Evolutionary conservation across 108 stramenopile genomes (phyloP), one percentile per base, ranked within the genome.

Genomic region (Cyclotella kingstonii): DNA sequence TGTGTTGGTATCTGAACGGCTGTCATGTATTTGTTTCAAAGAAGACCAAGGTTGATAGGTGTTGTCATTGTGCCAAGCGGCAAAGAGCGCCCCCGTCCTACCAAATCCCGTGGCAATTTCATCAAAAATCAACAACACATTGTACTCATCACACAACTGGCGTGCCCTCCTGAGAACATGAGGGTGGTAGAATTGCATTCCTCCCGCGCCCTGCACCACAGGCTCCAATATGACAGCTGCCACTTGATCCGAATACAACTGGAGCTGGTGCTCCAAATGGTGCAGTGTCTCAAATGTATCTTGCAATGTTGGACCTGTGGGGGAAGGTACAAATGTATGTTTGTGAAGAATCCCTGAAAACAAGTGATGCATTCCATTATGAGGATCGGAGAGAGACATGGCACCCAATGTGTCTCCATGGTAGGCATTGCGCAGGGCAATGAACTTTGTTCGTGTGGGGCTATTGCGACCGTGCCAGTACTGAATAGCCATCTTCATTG

Each of bases 31-130:
- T n/a, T n/a, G n/a, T 21, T 75, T 31, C 28, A 70, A 29, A 2
- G 73, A 75, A 4, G 73, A 77, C 73, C 73, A 74, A 70, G 62
- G 77, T 12, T 15, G 41, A 43, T 73, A 78, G 31, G 43, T 49
- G 17, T 15, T 25, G 15, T 52, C 71, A 28, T 66, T 63, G 34
- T 88, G 91, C 65, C 89, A 83, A 33, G 70, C 76, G 2, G 88
- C 87, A 79, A 93, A 93, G 56, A 93, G 55, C 47, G 77, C 78
- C 15, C 94, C 94, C 7, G 91, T 81, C 26, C 95, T 73, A 8
- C 95, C 95, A 75, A 95, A 93, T 4, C 92, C 95, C 1, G 95
- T 93, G 0, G 90, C 90, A 41, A 93, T 91, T 60, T 95, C 95
- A 54, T 95, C 95, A 47, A 79, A 85, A 48, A 95, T 90, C 46